Base-by-base conservation (phyloP, 129 eudicot genomes). In the Chrysanthemum lavandulifolium region DNA sequence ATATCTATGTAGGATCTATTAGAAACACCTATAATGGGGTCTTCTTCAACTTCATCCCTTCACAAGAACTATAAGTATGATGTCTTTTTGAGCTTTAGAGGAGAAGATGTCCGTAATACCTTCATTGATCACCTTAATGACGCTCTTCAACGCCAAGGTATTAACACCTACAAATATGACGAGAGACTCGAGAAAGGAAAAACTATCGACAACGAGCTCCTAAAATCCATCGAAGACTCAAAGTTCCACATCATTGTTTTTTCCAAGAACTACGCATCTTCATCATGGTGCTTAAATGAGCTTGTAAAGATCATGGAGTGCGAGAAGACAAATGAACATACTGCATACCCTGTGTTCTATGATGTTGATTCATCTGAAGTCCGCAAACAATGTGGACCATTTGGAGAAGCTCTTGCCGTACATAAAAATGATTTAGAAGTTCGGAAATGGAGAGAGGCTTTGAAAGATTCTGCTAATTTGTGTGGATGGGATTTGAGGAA, bases 401-500 rank as follows among this genome's bases (percentile, higher is more conserved):
- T 57, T 57, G 62, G 12, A 18, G 10, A 57, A 16, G 62, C 62
- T 16, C 19, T 57, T 18, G 10, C 62, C 62, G 10, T n/a, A 57
- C 31, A 57, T 57, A 65, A 15, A 6, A 23, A 56, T 13, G 27
- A 57, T 7, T 1, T 2, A 57, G 57, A 65, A 47, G 21, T 12
- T 0, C n/a, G 52, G 40, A n/a, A 67, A 50, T 80, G 76, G 79
- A 67, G 48, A 72, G 69, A 67, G 0, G 83, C 83, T 51, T 55
- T 80, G 12, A 67, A 15, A 31, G 83, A 80, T 73, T 76, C 73
- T 3, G 61, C 71, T 7, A 66, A 68, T 53, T 1, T 73, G 6
- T 14, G 48, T 8, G 80, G 83, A 13, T 65, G 76, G 76, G 76
- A 71, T 71, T 58, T 71, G 56, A 71, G 43, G 45, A 71, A 71